phyloP scores from a whole-genome alignment of 768 basidiomycete species.

The Boletus patriciae region DNA sequence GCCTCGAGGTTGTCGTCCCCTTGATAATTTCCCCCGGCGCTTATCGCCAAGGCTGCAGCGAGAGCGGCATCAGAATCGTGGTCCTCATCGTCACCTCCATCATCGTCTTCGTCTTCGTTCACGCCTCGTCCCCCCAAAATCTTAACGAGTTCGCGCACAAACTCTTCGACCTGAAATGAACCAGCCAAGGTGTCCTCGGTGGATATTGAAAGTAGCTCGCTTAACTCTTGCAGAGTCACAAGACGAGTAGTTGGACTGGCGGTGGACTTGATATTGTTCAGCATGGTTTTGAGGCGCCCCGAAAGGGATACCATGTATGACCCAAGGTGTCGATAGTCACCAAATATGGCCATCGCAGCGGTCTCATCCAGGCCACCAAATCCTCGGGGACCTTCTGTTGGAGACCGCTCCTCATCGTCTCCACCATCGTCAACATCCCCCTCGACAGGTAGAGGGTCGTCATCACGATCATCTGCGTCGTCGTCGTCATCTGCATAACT shows the following conservation, averaged over 20 bases:
- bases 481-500: slow-evolving; percentile 42
- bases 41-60: slow-evolving; percentile 84
- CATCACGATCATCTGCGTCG: slow-evolving; percentile 49
- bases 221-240: slow-evolving; percentile 89
- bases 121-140: slow-evolving; percentile 81
- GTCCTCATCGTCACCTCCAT: slow-evolving; percentile 62
- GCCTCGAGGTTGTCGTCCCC: slow-evolving; percentile 90
- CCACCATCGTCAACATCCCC: slow-evolving; percentile 48
- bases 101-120: slow-evolving; percentile 71
- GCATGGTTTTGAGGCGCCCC: slow-evolving; percentile 84
- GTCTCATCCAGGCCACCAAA: slow-evolving; percentile 64
- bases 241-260: slow-evolving; percentile 86
- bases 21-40: slow-evolving; percentile 62
- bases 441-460: slow-evolving; percentile 45
- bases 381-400: slow-evolving; percentile 36
- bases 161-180: slow-evolving; percentile 92
- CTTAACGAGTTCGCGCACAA: slow-evolving; percentile 87
- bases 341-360: slow-evolving; percentile 77
- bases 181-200: slow-evolving; percentile 96
- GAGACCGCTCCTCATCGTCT: slow-evolving; percentile 38
- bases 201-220: slow-evolving; percentile 92
- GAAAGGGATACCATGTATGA: slow-evolving; percentile 92
- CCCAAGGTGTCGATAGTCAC: slow-evolving; percentile 84
- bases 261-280: slow-evolving; percentile 82
- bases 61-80: slow-evolving; percentile 85